Base-by-base conservation (phyloP, 352 stramenopile genomes). In the Pythium pectinolyticum region DNA sequence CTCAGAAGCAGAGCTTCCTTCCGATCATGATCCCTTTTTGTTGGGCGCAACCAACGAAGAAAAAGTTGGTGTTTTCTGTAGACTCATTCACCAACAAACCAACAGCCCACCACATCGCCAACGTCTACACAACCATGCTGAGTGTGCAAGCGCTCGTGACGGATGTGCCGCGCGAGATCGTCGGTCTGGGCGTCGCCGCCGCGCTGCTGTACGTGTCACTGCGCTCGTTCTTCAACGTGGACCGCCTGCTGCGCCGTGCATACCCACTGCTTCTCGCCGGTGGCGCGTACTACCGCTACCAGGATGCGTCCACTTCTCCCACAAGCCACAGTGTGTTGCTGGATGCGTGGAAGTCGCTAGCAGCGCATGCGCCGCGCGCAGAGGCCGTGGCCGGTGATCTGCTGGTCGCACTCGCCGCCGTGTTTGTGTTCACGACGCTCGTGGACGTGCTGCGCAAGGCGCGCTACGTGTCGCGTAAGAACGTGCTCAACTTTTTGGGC, bases 401-500 rank as follows among this genome's bases (percentile, higher is more conserved):
- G 37, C 35, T 86, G 2, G 24, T 73, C 20, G 49, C 73, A 11
- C 30, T 75, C 11, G 22, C 73, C 2, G 58, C 61, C 11, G 57
- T 80, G 34, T 40, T 75, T 17, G 63, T 67, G 31, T 56, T 79
- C 34, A 68, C 72, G 30, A 28, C 50, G 4, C 39, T 67, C 3
- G 59, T 84, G 9, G 70, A 83, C 30, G 52, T 46, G 15, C 32
- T 86, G 31, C 83, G 83, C 39, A 86, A 84, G 43, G 47, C 63
- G 41, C 86, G 85, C 53, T 94, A 92, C 67, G 76, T 92, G 17
- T 92, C 78, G 14, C 74, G 75, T 46, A 92, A 94, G 73, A 63
- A 80, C 17, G 57, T 90, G 27, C 52, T 94, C n/a, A 94, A 94
- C 61, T 69, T 82, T 6, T 49, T 90, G 25, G 86, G 86, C 30